Base-by-base conservation (phyloP, 2,329 filamentous ascomycete species). In the Claviceps sp. region DNA sequence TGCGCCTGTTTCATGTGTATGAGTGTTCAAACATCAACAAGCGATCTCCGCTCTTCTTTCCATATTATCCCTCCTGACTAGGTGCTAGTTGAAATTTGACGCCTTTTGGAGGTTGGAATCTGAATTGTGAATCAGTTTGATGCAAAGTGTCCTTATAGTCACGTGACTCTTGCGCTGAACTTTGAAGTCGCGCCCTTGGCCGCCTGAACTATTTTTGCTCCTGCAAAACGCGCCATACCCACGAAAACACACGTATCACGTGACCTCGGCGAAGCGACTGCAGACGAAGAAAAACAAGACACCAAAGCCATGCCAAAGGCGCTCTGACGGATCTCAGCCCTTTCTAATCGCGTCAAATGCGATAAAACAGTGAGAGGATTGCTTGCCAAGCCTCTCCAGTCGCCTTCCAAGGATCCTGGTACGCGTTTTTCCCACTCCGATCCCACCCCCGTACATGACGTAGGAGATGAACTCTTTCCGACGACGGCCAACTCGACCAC, bases 331-430 rank as follows among this genome's bases (percentile, higher is more conserved):
- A 52, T 53, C 58, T 42, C 42, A 55, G 54, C 53, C 30, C 54
- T 55, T 54, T 55, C 59, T 53, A 55, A 55, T 56, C 56, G 55
- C 55, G 55, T 52, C 24, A 53, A 11, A 58, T 54, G 56, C 58
- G 58, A 66, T 65, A 62, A 65, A 58, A 60, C 53, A 56, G 56
- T 57, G 54, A 55, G 58, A 55, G 37, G 58, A 56, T 55, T 50
- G 52, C 52, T 57, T 51, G 55, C 57, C 55, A 58, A 59, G 60
- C 56, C 57, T 37, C 58, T 60, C 54, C 57, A 61, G 58, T 59
- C 56, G 56, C 57, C 57, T 55, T 59, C 41, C 59, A 63, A 63
- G 58, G 59, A 60, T 62, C 59, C 56, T 58, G 60, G 60, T 63
- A 67, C 58, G 65, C 63, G 56, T 62, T 57, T 5, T 13, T 20